Evolutionary conservation across 352 stramenopile genomes (phyloP), one percentile per base, ranked within the genome.

Genomic region (Globisporangium acanthophoron): DNA sequence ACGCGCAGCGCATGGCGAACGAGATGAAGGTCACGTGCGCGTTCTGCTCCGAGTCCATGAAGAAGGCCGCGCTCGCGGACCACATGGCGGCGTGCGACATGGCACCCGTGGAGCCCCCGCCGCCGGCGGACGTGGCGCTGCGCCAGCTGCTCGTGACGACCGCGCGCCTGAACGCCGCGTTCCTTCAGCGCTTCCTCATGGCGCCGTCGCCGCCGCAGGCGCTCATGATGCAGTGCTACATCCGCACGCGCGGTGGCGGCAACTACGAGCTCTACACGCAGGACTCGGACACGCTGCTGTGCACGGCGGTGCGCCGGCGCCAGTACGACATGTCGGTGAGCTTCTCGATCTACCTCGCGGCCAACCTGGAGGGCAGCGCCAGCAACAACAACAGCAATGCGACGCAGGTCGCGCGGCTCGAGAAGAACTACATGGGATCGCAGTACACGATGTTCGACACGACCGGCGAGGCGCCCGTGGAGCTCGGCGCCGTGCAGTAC

Each of bases 281-380:
- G 54, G 79, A 93, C 65, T 88, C 69, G 4, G 73, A 93, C 71
- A 86, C 72, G 15, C 64, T 93, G 24, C 58, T 93, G 53, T 88
- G 78, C 62, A 89, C 84, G 13, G 84, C 84, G 0, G 80, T 90
- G 49, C 80, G 84, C 46, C 80, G 81, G 49, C 80, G 84, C 29
- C 84, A 93, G 71, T 90, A 91, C 66, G 84, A 93, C 69, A 93
- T 93, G 84, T 91, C 80, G 54, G 83, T 93, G 55, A 93, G 76
- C 53, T 93, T 93, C 54, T 69, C 82, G 52, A 90, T 93, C 58
- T 86, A 74, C 61, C 35, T 86, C 29, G 76, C 78, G 27, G 84
- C 71, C 29, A 86, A 85, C 51, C 24, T 85, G 15, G 68, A 87
- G 39, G 58, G 55, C 7, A 59, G 55, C 60, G 62, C 27, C 49